Conservation (phyloP, 352 stramenopile species). For the Elongisporangium undulatum region DNA sequence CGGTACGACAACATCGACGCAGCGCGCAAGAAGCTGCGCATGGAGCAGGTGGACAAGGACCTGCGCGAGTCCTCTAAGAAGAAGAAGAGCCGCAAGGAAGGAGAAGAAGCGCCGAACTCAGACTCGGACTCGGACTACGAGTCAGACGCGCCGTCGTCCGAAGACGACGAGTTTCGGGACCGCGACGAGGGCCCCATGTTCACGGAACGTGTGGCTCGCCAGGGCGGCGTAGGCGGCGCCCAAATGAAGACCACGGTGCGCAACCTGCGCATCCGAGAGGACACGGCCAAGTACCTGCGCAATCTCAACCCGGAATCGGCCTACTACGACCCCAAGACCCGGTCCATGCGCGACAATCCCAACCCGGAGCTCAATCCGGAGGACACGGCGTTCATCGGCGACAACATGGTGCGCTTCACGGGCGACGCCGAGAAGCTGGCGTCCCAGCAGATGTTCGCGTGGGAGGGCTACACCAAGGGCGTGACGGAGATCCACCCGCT, state of each 20-base stretch:
- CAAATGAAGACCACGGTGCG: slow-evolving; percentile 98
- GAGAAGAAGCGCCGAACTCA: slow-evolving; percentile 39
- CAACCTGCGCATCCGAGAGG: slow-evolving; percentile 98
- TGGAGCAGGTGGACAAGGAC: slow-evolving; percentile 77
- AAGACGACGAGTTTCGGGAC: slow-evolving; percentile 90
- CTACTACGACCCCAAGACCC: slow-evolving; percentile 99
- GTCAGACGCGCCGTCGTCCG: slow-evolving; percentile 75
- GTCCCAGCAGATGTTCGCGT: slow-evolving; percentile 94
- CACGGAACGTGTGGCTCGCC: slow-evolving; percentile 90
- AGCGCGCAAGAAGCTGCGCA: slow-evolving; percentile 70
- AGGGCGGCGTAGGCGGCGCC: slow-evolving; percentile 95
- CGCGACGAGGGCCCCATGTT: slow-evolving; percentile 93
- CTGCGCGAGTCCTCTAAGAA: slow-evolving; percentile 44
- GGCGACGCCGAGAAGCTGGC: slow-evolving; percentile 93
- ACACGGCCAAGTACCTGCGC: slow-evolving; percentile 99
- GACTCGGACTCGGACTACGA: slow-evolving; percentile 91
- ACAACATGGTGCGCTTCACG: slow-evolving; percentile 94
- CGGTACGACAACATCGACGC: slow-evolving; percentile 83
- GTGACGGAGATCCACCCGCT: slow-evolving; percentile 91
- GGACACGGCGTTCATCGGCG: slow-evolving; percentile 92
- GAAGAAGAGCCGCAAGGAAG: slow-evolving; percentile 12
- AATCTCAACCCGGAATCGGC: slow-evolving; percentile 98
- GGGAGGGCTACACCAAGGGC: slow-evolving; percentile 91
- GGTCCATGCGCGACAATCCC: slow-evolving; percentile 98
- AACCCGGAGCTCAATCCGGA: slow-evolving; percentile 93